A percentile compares a stretch with the other conserved stretches of the same genome.
phyloP scores from a whole-genome alignment of 306 rosid genomes.

The Prunus salicina region DNA sequence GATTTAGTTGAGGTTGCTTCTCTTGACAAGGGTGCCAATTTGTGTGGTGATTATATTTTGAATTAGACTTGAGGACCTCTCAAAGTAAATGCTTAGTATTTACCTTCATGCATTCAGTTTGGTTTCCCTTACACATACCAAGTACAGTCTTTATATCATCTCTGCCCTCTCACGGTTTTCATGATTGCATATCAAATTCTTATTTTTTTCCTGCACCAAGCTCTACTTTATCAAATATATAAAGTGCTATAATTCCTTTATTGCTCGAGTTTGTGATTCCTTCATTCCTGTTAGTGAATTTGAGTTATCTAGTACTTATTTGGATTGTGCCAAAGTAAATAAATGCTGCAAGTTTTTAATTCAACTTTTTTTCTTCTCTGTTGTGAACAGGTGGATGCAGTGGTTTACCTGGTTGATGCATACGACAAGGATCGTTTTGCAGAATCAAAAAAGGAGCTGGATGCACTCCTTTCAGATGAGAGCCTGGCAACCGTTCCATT shows the following conservation, averaged over 20 bases:
- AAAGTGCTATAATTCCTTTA: neutral
- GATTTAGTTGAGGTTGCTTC: neutral
- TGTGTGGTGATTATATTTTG: neutral
- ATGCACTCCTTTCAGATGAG: constrained; percentile 50
- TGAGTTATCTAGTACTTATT: neutral
- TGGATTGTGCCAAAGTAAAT: constrained; percentile 1
- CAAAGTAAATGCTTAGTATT: neutral
- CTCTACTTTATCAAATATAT: neutral
- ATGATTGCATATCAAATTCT: neutral
- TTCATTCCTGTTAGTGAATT: neutral
- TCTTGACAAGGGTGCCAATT: neutral
- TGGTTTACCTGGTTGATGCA: constrained; percentile 52
- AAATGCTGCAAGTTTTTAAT: neutral
- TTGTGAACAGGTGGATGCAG: constrained; percentile 47
- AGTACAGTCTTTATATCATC: neutral
- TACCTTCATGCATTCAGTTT: neutral
- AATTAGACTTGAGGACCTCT: neutral
- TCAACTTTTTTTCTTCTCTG: neutral
- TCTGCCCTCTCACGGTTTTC: neutral
- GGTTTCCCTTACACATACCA: neutral
- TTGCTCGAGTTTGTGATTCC: neutral
- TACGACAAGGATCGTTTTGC: constrained; percentile 46
- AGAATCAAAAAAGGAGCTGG: constrained; percentile 52
- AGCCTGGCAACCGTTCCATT: constrained; percentile 47
- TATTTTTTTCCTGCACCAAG: neutral